phyloP scores from a whole-genome alignment of 2,329 filamentous ascomycete species.

The Aspergillus chevalieri region DNA sequence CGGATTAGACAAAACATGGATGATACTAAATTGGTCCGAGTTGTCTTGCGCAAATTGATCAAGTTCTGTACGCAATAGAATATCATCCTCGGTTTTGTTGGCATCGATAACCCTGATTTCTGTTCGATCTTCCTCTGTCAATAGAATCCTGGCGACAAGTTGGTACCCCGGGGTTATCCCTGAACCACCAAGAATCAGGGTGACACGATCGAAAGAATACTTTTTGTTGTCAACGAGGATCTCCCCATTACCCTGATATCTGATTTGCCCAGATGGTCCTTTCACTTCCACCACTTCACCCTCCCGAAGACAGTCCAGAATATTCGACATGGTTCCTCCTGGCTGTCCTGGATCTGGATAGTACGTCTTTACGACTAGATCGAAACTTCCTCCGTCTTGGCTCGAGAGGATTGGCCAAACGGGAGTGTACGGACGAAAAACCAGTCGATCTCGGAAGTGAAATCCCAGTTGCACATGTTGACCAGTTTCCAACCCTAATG shows the following conservation, averaged over 20 bases:
- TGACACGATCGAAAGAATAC: conserved; percentile 40
- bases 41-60: conserved; percentile 4
- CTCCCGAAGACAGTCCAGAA: conserved; percentile 46
- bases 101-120: conserved; percentile 21
- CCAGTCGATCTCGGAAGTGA: conserved; percentile 47
- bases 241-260: conserved; percentile 42
- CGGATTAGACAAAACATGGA: conserved; percentile 9
- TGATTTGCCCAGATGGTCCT: conserved; percentile 48
- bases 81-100: conserved; percentile 9
- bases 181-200: conserved; percentile 46
- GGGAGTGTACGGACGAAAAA: conserved; percentile 48
- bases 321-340: conserved; percentile 50
- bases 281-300: conserved; percentile 48
- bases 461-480: conserved; percentile 51
- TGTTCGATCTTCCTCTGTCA: conserved; percentile 35
- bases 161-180: conserved; percentile 50
- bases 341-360: conserved; percentile 44
- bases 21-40: conserved; percentile 6
- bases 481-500: conserved; percentile 45
- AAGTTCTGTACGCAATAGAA: conserved; percentile 7
- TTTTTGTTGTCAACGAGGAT: conserved; percentile 43
- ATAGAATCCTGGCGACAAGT: conserved; percentile 41
- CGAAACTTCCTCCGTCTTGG: conserved; percentile 42
- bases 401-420: conserved; percentile 39
- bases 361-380: conserved; percentile 49